Conservation (phyloP, 768 basidiomycete genomes). For the Amyloporia xantha region DNA sequence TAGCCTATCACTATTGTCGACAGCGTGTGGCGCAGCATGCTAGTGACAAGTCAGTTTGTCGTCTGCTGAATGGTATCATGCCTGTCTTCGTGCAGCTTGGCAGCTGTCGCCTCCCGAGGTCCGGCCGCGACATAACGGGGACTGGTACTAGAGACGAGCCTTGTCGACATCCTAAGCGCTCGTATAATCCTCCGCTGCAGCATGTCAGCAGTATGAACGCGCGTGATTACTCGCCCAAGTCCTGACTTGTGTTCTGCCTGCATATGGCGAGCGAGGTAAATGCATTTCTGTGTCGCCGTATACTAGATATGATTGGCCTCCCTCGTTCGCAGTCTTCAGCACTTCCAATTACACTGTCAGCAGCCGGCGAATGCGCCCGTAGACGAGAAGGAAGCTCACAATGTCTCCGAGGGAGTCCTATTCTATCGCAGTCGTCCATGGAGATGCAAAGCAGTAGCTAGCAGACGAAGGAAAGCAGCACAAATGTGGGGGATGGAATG, state of each 20-base stretch:
- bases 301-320: too few species aligned
- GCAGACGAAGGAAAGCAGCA: too few species aligned
- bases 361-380: too few species aligned
- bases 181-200: slow-evolving; percentile 19
- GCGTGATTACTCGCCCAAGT: neutral
- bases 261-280: slow-evolving; percentile 23
- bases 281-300: slow-evolving; percentile 22
- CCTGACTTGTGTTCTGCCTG: slow-evolving; percentile 26
- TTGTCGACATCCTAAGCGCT: slow-evolving; percentile 8
- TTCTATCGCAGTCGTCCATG: too few species aligned
- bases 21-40: slow-evolving; percentile 20
- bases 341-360: too few species aligned
- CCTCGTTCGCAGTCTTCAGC: too few species aligned
- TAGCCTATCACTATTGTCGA: slow-evolving; percentile 23
- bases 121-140: slow-evolving; percentile 20
- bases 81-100: slow-evolving; percentile 16
- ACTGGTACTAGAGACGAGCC: slow-evolving; percentile 13
- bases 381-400: too few species aligned
- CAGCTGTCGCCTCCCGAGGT: slow-evolving; percentile 21
- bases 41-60: slow-evolving; percentile 21
- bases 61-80: slow-evolving; percentile 18
- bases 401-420: too few species aligned
- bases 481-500: too few species aligned
- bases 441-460: too few species aligned
- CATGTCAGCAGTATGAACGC: neutral